Evolutionary conservation across 2,329 filamentous ascomycete species (phyloP).

Genomic region (Graphilbum ipis-grandicollis): DNA sequence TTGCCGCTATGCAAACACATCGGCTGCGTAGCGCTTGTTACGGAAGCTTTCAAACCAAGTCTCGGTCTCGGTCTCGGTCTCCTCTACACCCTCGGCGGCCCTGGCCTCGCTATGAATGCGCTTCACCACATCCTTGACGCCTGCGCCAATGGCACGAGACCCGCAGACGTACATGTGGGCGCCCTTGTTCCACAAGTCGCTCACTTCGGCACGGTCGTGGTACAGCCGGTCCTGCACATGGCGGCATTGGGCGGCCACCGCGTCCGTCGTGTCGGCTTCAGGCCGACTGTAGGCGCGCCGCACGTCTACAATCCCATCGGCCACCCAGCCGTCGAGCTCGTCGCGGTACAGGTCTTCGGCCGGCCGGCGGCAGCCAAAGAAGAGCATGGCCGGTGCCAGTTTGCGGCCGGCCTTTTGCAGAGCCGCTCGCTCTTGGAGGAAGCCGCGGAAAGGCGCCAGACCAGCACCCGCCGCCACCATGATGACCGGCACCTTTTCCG

Average conservation of each 20-base stretch:
- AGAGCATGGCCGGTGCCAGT: slow-evolving; percentile 13
- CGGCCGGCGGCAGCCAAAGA: slow-evolving; percentile 8
- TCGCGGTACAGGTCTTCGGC: slow-evolving; percentile 42
- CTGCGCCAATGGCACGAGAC: slow-evolving; percentile 24
- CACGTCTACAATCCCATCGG: slow-evolving; percentile 41
- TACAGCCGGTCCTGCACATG: slow-evolving; percentile 30
- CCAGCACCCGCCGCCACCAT: slow-evolving; percentile 29
- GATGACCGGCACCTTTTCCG: slow-evolving; percentile 24
- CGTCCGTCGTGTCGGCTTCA: slow-evolving; percentile 22
- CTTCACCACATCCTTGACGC: slow-evolving; percentile 18
- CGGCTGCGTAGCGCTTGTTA: slow-evolving; percentile 39
- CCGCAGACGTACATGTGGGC: slow-evolving; percentile 46
- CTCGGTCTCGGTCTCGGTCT: slow-evolving; percentile 20
- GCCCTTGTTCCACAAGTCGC: slow-evolving; percentile 17
- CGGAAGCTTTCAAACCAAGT: slow-evolving; percentile 30
- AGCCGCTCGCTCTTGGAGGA: slow-evolving; percentile 45
- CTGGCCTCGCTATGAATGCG: slow-evolving; percentile 16
- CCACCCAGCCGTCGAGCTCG: slow-evolving; percentile 41
- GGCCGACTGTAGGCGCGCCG: slow-evolving; percentile 44
- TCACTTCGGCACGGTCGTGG: slow-evolving; percentile 20
- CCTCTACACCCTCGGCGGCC: slow-evolving; percentile 8
- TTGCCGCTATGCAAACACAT: slow-evolving; percentile 42
- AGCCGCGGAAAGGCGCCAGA: slow-evolving; percentile 43
- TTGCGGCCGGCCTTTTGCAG: slow-evolving; percentile 26
- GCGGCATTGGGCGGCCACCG: slow-evolving; percentile 14